A percentile compares a stretch with the other conserved stretches of the same genome.
Evolutionary conservation across 495 filamentous ascomycete species (phyloP).

Genomic region (Penicillium cinerascens): DNA sequence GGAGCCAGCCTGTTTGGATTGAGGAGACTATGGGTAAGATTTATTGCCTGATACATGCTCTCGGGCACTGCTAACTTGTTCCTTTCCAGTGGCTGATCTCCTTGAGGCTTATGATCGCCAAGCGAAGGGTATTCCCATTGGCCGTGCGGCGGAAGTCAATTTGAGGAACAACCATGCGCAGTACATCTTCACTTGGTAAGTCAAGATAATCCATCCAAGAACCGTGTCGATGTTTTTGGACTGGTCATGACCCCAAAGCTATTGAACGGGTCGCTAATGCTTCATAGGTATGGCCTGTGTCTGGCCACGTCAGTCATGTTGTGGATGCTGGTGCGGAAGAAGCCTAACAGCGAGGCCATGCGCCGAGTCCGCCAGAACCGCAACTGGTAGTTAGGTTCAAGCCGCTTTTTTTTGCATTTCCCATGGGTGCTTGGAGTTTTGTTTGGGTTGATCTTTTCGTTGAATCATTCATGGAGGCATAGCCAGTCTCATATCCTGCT

Average conservation of each 20-base stretch:
- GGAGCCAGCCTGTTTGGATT: conserved; percentile 87
- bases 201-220: conserved; percentile 1
- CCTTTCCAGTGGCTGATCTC: conserved; percentile 65
- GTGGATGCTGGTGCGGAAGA: conserved; percentile 85
- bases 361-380: conserved; percentile 76
- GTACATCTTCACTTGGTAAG: conserved; percentile 97
- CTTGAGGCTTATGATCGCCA: conserved; percentile 66
- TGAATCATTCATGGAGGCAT: conserved; percentile 44
- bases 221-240: neutral
- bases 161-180: conserved; percentile 94
- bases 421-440: conserved; percentile 22
- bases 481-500: conserved; percentile 76
- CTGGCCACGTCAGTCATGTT: conserved; percentile 90
- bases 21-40: conserved; percentile 88
- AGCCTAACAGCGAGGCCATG: conserved; percentile 62
- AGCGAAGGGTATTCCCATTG: conserved; percentile 85
- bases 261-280: conserved; percentile 17
- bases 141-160: conserved; percentile 86
- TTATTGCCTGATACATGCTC: neutral
- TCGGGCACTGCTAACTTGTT: conserved; percentile 15
- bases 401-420: conserved; percentile 7
- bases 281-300: conserved; percentile 77
- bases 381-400: conserved; percentile 59
- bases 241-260: neutral
- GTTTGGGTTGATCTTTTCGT: conserved; percentile 14